Evolutionary conservation across 257 asterid genomes (phyloP).

Genomic region (Solanum appendiculatum): DNA sequence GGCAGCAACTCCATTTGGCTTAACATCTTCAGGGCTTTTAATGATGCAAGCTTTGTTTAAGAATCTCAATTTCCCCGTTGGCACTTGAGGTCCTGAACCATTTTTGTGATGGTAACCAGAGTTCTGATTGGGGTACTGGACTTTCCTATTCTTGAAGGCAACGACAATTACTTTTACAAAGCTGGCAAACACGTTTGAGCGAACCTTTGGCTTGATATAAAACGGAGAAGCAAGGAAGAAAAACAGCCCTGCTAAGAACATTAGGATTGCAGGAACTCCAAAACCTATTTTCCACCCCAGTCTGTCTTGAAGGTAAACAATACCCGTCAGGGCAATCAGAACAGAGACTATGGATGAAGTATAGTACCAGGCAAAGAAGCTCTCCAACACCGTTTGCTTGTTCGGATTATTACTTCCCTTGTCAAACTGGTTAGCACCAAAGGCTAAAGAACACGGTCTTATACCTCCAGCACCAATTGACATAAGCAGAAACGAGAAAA

Average conservation of each 20-base stretch:
- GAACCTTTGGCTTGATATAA: conserved; percentile 28
- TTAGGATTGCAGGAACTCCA: conserved; percentile 46
- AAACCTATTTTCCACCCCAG: conserved; percentile 59
- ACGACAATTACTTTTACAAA: conserved; percentile 32
- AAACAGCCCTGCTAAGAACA: conserved; percentile 31
- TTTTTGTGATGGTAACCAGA: conserved; percentile 24
- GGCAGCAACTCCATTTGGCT: no score
- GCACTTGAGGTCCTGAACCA: conserved; percentile 26
- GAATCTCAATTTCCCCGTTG: conserved; percentile 38
- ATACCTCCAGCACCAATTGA: conserved; percentile 66
- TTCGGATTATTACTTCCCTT: conserved; percentile 2
- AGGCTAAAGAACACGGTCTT: conserved; percentile 51
- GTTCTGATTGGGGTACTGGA: conserved; percentile 7
- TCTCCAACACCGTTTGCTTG: conserved; percentile 32
- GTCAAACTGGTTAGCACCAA: conserved; percentile 63
- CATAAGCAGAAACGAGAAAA: conserved; percentile 37
- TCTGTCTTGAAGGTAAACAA: conserved; percentile 56
- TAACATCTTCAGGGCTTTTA: not conserved
- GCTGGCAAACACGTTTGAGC: conserved; percentile 31
- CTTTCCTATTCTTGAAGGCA: conserved; percentile 33
- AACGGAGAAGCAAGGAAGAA: conserved; percentile 38
- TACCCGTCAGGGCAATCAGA: conserved; percentile 38
- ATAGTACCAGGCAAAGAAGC: conserved; percentile 57
- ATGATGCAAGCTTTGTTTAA: conserved; percentile 19
- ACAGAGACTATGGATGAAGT: conserved; percentile 37